Evolutionary conservation across 352 stramenopile genomes (phyloP).

Genomic region (Pythium rishiriense): DNA sequence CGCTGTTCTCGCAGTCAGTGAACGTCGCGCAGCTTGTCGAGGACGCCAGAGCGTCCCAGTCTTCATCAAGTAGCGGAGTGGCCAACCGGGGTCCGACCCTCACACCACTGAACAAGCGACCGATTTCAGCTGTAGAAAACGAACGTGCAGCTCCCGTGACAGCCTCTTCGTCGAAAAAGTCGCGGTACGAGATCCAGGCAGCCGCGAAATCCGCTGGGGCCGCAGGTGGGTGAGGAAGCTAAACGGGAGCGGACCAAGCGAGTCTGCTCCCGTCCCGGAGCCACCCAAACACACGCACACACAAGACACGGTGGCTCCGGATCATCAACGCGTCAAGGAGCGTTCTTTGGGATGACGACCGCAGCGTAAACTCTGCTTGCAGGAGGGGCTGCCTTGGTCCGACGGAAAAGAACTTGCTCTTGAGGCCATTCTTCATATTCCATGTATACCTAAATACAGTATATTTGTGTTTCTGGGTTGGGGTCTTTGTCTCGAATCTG

Average conservation of each 20-base stretch:
- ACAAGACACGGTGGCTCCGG: too few relatives aligned
- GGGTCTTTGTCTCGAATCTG: background rate
- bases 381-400: slow-evolving; percentile 30
- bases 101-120: slow-evolving; percentile 18
- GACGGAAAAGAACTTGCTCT: slow-evolving; percentile 27
- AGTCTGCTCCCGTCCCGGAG: slow-evolving; percentile 1
- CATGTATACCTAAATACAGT: slow-evolving; percentile 9
- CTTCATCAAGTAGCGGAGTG: background rate
- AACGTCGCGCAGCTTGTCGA: slow-evolving; percentile 28
- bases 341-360: slow-evolving; percentile 40
- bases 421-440: background rate
- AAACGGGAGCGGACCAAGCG: slow-evolving; percentile 6
- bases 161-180: slow-evolving; percentile 21
- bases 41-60: slow-evolving; percentile 14
- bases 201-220: slow-evolving; percentile 37
- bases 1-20: slow-evolving; percentile 28
- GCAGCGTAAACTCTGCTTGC: slow-evolving; percentile 32
- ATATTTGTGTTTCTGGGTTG: background rate
- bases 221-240: slow-evolving; percentile 34
- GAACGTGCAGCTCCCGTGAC: background rate
- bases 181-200: slow-evolving; percentile 41
- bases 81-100: background rate
- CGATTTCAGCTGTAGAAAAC: background rate
- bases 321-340: background rate
- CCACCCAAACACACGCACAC: background rate